Evolutionary conservation across 2,329 filamentous ascomycete species (phyloP), one percentile per base, ranked within the genome.

Genomic region (Fusarium gaditjirri): DNA sequence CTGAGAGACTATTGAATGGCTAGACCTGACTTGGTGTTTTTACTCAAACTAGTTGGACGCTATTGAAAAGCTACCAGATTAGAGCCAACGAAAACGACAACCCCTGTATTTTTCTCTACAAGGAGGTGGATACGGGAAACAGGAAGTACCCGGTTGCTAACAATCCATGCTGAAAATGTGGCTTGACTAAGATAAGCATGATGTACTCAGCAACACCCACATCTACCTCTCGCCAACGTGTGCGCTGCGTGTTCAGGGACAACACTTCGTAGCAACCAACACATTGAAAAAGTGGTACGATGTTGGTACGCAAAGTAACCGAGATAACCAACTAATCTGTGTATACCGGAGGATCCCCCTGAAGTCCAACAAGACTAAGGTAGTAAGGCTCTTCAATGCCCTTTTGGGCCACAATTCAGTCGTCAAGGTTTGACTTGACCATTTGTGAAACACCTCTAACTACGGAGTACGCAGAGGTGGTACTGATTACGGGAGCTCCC

Each of bases 121-220:
- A 46, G 5, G 43, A 21, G 19, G 2, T 14, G 12, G 19, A 8
- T 4, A 29, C 27, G 44, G 41, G 16, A 12, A 43, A 5, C 10
- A 25, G 1, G 11, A 25, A 3, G 8, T 19, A 43, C 42, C 23
- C 42, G 42, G 23, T n/a, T n/a, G n/a, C n/a, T n/a, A n/a, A n/a
- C n/a, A n/a, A n/a, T n/a, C n/a, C n/a, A n/a, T n/a, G n/a, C 27
- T 29, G 27, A 9, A 29, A 44, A 8, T 7, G 25, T 25, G 25
- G 3, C 3, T 19, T 21, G 2, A 3, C 7, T 1, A 29, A n/a
- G 44, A 33, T 49, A 23, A 49, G 46, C 3, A 0, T 2, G 1
- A 17, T 17, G 44, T 49, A 47, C 21, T 47, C 3, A 9, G 6
- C 3, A 17, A n/a, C 6, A 0, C 14, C 46, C 46, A 33, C 21